Percentiles rank a stretch among this genome's conserved stretches.
phyloP scores from a whole-genome alignment of 495 filamentous ascomycete genomes.

The Neurospora sp. region DNA sequence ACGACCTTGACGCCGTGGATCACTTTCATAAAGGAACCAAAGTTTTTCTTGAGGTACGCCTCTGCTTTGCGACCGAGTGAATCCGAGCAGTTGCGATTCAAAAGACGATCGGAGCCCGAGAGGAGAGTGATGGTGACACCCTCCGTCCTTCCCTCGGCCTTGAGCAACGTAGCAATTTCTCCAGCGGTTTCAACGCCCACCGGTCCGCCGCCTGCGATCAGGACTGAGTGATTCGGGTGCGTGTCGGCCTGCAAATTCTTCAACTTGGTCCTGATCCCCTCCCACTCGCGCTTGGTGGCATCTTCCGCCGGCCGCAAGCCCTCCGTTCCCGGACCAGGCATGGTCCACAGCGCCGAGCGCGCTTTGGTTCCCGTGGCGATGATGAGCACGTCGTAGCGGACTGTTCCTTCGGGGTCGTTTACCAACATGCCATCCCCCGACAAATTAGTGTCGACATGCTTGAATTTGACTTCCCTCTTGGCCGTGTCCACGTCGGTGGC shows the following conservation, averaged over 20 bases:
- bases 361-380: constrained; percentile 5
- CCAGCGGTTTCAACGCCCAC: constrained; percentile 3
- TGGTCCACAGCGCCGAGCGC: not conserved
- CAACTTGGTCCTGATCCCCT: not conserved
- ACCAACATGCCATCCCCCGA: not conserved
- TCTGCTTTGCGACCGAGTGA: not conserved
- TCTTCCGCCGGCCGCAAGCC: not conserved
- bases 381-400: not conserved
- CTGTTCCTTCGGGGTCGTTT: not conserved
- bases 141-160: not conserved
- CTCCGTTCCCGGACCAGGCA: not conserved
- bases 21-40: not conserved
- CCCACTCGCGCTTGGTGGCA: not conserved
- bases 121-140: not conserved
- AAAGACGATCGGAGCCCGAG: not conserved
- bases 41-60: not conserved
- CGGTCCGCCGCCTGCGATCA: constrained; percentile 4
- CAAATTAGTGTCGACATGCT: not conserved
- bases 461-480: not conserved
- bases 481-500: not conserved
- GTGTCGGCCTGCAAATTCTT: not conserved
- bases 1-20: not conserved
- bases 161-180: not conserved
- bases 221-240: not conserved
- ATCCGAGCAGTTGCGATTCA: not conserved